phyloP scores from a whole-genome alignment of 495 filamentous ascomycete genomes.

The Aspergillus cavernicola region DNA sequence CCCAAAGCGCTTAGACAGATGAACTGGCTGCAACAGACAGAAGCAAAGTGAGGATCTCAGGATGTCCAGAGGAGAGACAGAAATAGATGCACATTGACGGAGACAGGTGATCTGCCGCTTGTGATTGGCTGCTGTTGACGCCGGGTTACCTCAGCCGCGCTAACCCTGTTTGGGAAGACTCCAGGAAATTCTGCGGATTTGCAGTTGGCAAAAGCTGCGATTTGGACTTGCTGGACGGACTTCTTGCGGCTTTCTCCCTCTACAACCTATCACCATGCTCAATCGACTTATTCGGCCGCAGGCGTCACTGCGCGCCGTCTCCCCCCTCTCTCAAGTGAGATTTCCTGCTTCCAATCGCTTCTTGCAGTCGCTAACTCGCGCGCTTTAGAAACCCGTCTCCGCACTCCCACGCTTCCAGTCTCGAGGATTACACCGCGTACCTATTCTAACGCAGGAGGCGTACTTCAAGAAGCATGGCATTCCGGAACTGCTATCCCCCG shows the following conservation, averaged over 20 bases:
- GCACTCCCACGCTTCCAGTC: slow-evolving; percentile 40
- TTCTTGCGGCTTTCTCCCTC: slow-evolving; percentile 11
- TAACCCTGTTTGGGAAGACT: slow-evolving; percentile 27
- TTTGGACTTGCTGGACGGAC: slow-evolving; percentile 18
- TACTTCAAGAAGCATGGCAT: slow-evolving; percentile 57
- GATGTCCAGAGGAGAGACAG: background rate
- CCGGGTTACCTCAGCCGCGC: slow-evolving; percentile 31
- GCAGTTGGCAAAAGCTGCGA: slow-evolving; percentile 39
- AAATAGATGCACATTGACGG: slow-evolving; percentile 1
- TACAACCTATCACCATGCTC: slow-evolving; percentile 45
- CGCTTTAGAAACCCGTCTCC: slow-evolving; percentile 37
- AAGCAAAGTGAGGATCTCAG: background rate
- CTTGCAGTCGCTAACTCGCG: slow-evolving; percentile 18
- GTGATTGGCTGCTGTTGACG: slow-evolving; percentile 31
- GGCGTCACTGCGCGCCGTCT: slow-evolving; percentile 44
- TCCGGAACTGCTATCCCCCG: slow-evolving; percentile 59
- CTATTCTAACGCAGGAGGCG: slow-evolving; percentile 53
- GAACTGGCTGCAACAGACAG: background rate
- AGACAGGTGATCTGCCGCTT: slow-evolving; percentile 20
- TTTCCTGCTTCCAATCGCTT: background rate
- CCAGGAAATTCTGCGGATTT: slow-evolving; percentile 22
- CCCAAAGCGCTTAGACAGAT: slow-evolving; percentile 7
- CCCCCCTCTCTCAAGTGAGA: slow-evolving; percentile 33
- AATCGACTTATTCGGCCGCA: slow-evolving; percentile 48
- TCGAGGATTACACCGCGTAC: slow-evolving; percentile 53